Base-by-base conservation (phyloP, 139 green algal species). In the Spirogloea muscicola region DNA sequence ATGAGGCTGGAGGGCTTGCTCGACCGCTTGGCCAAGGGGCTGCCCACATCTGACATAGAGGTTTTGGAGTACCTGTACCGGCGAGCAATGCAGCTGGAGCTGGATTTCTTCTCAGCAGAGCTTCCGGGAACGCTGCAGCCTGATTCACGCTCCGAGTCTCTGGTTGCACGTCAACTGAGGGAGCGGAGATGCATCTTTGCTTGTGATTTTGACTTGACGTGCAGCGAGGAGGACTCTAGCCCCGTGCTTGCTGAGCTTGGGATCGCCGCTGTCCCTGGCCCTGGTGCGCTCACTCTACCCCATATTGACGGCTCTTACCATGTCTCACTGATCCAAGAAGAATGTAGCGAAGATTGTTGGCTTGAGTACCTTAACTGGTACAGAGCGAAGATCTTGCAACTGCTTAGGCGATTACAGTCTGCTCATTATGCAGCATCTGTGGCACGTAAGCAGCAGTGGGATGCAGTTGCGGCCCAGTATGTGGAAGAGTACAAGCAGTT, bases 51-150 rank as follows among this genome's bases (percentile, higher is more conserved):
- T 9, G 16, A 36, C 4, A 25, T 5, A 72, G 39, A 33, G 7
- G 7, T 48, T n/a, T 9, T 63, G 38, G 9, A 39, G n/a, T 31
- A 16, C 33, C 18, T 68, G 4, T 72, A 72, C 31, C 48, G 6
- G 63, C 60, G 16, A 16, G 63, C 63, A n/a, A 72, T 72, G 63
- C 42, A 31, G 37, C 36, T 72, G 6, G 63, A 72, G 49, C 42
- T 72, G 31, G 6, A 5, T 7, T 72, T 72, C 49, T 72, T 72
- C n/a, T 6, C 63, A 61, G 63, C 27, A 4, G 39, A 72, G 33
- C 27, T 43, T 33, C 43, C 46, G 13, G 4, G 6, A 36, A 68
- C 5, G 27, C 5, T 25, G 42, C 37, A 43, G 42, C 9, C 13
- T 13, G 59, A 7, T 6, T 38, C 6, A 21, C 6, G 52, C 5